phyloP scores from a whole-genome alignment of 257 asterid species.

The Buddleja alternifolia region DNA sequence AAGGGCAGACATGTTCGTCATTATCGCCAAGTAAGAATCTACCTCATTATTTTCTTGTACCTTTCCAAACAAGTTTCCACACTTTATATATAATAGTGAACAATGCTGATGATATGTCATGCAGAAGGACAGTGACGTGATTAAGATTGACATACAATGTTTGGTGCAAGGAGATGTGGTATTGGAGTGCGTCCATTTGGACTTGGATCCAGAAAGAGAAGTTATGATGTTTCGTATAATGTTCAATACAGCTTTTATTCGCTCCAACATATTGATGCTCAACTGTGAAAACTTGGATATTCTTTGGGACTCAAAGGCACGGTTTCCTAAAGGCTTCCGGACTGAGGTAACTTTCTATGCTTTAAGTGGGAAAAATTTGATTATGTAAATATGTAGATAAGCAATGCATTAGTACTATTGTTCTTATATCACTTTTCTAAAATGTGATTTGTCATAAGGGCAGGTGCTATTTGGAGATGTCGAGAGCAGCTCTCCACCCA shows the following conservation, averaged over 20 bases:
- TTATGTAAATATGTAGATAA: constrained; percentile 22
- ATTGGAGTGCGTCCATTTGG: constrained; percentile 89
- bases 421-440: constrained; percentile 28
- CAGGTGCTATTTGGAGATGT: constrained; percentile 96
- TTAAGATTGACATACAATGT: constrained; percentile 96
- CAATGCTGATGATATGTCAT: constrained; percentile 28
- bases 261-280: constrained; percentile 93
- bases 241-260: constrained; percentile 97
- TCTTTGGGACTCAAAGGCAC: constrained; percentile 90
- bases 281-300: constrained; percentile 90
- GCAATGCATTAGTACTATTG: constrained; percentile 13
- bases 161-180: constrained; percentile 99
- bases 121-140: constrained; percentile 97
- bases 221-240: constrained; percentile 95
- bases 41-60: constrained; percentile 16
- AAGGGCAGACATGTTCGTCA: constrained; percentile 84
- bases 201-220: constrained; percentile 95
- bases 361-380: constrained; percentile 18
- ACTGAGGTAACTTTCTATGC: constrained; percentile 71
- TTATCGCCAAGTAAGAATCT: constrained; percentile 69
- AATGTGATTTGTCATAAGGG: constrained; percentile 26
- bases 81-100: constrained; percentile 14
- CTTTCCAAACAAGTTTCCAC: background rate
- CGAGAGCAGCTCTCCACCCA: constrained; percentile 74
- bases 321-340: constrained; percentile 89